Percentiles rank a stretch among this genome's conserved stretches.
These are phyloP conservation scores for Daldinia eschscholtzii DNA, from an alignment of 2,329 filamentous ascomycete species.

Conservation along the genomic window DNA sequence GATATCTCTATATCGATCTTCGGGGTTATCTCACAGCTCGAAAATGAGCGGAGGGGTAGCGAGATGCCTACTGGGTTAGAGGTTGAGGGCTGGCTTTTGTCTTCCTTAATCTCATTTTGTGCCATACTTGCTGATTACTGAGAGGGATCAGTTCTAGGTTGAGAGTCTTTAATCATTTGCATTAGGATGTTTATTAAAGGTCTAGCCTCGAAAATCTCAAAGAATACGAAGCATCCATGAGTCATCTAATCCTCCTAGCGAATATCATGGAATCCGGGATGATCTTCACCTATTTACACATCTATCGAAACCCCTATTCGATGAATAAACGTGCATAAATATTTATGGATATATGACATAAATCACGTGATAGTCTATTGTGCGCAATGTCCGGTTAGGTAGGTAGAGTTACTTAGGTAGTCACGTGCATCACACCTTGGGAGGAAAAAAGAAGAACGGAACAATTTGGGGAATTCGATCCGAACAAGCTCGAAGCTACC, in stretches of 20 bases:
- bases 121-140: neutral
- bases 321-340: neutral
- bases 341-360: neutral
- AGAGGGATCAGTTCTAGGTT: neutral
- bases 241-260: neutral
- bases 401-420: too few relatives aligned
- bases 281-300: neutral
- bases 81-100: neutral
- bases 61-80: neutral
- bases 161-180: neutral
- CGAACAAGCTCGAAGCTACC: slow-evolving; percentile 5
- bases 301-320: neutral
- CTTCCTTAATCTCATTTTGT: neutral
- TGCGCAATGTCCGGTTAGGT: too few relatives aligned
- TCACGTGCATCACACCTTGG: neutral
- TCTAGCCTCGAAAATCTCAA: neutral
- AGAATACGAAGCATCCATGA: neutral
- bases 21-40: neutral
- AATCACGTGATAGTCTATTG: neutral
- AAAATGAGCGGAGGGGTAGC: neutral
- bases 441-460: neutral
- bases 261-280: neutral
- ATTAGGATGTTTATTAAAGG: neutral
- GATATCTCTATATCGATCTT: slow-evolving; percentile 9
- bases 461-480: neutral